Evolutionary conservation across 2,329 filamentous ascomycete species (phyloP).

Genomic region (Ophiocordyceps unilateralis): DNA sequence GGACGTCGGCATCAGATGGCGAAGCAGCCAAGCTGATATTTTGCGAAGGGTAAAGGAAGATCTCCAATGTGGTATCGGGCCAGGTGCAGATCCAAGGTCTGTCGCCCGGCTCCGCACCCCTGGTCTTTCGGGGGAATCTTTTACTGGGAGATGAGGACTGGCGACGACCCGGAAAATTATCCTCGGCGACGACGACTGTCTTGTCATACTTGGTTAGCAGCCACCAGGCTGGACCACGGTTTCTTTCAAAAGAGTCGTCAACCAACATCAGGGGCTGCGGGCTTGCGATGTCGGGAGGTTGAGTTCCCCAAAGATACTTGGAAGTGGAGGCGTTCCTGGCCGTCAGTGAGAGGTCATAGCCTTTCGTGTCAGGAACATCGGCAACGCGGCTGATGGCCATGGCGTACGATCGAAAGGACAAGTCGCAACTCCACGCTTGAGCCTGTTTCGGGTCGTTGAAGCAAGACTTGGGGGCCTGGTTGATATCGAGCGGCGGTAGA

Average conservation of each 20-base stretch:
- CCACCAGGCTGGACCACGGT: slow-evolving; percentile 38
- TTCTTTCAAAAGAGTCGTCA: slow-evolving; percentile 29
- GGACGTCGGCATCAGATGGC: slow-evolving; percentile 3
- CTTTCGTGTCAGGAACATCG: slow-evolving; percentile 10
- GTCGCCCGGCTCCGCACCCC: slow-evolving; percentile 25
- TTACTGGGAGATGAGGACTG: slow-evolving; percentile 3
- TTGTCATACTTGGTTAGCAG: slow-evolving; percentile 35
- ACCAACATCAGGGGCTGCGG: slow-evolving; percentile 27
- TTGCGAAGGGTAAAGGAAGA: slow-evolving; percentile 39
- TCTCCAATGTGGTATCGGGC: slow-evolving; percentile 35
- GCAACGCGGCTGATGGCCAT: slow-evolving; percentile 20
- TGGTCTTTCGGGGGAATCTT: slow-evolving; percentile 3
- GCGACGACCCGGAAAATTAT: slow-evolving; percentile 13
- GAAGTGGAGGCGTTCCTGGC: slow-evolving; percentile 19
- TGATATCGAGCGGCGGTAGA: slow-evolving; percentile 35
- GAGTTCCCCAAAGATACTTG: slow-evolving; percentile 34
- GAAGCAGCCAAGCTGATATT: slow-evolving; percentile 21
- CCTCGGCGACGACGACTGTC: slow-evolving; percentile 33
- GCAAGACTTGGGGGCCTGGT: slow-evolving; percentile 34
- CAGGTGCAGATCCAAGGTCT: slow-evolving; percentile 42
- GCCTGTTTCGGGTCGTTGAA: slow-evolving; percentile 35
- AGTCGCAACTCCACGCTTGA: slow-evolving; percentile 46
- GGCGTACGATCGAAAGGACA: slow-evolving; percentile 26
- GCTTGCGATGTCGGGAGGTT: slow-evolving; percentile 26
- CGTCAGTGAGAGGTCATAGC: slow-evolving; percentile 24